These are phyloP conservation scores for Puccinia sorghi DNA, from an alignment of 1,284 basidiomycete genomes.

Conservation along the genomic window DNA sequence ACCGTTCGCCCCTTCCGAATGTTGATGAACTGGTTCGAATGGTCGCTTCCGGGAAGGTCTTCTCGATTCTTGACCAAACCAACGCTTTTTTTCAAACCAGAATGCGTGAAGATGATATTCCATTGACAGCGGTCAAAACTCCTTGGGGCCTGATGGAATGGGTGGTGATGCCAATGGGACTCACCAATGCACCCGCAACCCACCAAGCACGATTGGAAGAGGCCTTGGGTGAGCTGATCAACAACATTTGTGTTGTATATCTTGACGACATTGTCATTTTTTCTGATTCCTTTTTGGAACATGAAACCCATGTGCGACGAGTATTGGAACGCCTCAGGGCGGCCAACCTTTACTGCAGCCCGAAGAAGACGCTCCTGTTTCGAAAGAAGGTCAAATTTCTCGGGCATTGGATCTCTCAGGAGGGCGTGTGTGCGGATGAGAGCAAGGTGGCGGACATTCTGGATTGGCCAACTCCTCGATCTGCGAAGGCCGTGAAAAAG, in stretches of 20 bases:
- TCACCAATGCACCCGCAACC: neutral
- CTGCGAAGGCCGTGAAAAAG: neutral
- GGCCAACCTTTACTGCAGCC: too few relatives aligned
- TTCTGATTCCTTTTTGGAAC: too few relatives aligned
- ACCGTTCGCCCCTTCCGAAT: neutral
- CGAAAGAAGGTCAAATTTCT: too few relatives aligned
- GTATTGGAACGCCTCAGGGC: too few relatives aligned
- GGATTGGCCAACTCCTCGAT: slow-evolving; percentile 58
- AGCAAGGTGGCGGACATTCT: slow-evolving; percentile 56
- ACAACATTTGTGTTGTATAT: slow-evolving; percentile 5
- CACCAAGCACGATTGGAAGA: slow-evolving; percentile 3
- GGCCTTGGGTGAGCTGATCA: neutral
- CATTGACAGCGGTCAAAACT: slow-evolving; percentile 11
- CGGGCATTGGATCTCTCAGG: too few relatives aligned
- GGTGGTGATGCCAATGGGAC: slow-evolving; percentile 3
- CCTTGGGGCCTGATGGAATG: too few relatives aligned
- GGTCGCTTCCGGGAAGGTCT: neutral
- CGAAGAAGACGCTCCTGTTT: too few relatives aligned
- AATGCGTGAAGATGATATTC: slow-evolving; percentile 1
- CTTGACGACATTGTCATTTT: neutral
- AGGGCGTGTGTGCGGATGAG: neutral
- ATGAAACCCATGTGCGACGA: too few relatives aligned
- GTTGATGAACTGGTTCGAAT: neutral
- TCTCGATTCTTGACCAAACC: neutral
- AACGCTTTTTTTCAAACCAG: neutral